Percentiles rank a stretch among this genome's conserved stretches.
Conservation (phyloP, 345 rosid genomes). For the Eucalyptus leucophloia region DNA sequence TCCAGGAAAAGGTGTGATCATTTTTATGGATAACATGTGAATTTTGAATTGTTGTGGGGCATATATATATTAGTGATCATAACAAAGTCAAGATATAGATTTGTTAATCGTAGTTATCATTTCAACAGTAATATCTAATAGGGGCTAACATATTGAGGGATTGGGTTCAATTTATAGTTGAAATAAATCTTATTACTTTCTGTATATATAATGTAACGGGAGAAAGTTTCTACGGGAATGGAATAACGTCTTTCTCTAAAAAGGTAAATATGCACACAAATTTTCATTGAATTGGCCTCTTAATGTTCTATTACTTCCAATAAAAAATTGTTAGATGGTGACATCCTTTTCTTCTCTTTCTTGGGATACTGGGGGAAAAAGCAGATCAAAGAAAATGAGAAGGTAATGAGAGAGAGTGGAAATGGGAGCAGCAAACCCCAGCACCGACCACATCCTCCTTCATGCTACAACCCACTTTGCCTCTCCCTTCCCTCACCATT, state of each 20-base stretch:
- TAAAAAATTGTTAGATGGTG: neutral
- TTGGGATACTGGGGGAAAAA: neutral
- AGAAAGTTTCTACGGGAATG: constrained; percentile 39
- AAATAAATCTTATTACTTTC: neutral
- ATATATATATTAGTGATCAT: neutral
- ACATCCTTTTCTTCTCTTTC: neutral
- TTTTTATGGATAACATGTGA: neutral
- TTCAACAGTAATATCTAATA: neutral
- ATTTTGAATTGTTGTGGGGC: neutral
- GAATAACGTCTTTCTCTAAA: constrained; percentile 36
- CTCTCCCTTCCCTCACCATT: constrained; percentile 17
- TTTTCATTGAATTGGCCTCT: neutral
- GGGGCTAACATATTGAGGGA: neutral
- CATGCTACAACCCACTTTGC: neutral
- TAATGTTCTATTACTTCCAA: neutral
- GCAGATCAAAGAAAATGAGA: constrained; percentile 28
- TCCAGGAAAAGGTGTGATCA: neutral
- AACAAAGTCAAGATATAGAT: neutral
- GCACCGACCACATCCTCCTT: constrained; percentile 10
- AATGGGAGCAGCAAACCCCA: constrained; percentile 15
- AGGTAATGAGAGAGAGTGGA: constrained; percentile 1
- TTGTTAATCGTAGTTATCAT: neutral
- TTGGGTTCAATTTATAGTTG: neutral
- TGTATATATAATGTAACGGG: constrained; percentile 19
- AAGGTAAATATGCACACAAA: constrained; percentile 22